Evolutionary conservation across 2,329 filamentous ascomycete genomes (phyloP).

Genomic region (Nemania bipapillata): DNA sequence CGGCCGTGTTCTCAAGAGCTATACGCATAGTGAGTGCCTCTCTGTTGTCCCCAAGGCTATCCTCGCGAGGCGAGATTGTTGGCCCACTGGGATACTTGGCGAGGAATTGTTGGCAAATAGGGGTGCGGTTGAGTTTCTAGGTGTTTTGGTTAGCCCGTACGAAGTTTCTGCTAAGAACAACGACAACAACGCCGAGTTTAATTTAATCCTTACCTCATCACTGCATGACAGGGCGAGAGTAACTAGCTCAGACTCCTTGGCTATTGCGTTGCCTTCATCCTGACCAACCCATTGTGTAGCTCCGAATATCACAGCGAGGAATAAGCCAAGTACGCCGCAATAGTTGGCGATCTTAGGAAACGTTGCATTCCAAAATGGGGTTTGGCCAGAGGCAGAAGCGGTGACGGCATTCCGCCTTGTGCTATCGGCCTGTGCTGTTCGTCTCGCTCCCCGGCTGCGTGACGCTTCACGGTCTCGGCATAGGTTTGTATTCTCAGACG

Average conservation of each 20-base stretch:
- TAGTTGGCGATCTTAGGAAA: constrained; percentile 6
- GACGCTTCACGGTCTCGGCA: not conserved
- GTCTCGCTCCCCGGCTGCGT: not conserved
- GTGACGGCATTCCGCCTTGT: not conserved
- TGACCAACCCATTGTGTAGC: constrained; percentile 16
- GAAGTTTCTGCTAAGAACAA: not conserved
- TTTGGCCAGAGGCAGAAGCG: not conserved
- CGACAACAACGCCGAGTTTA: too few relatives aligned
- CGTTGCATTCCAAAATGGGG: not conserved
- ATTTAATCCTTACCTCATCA: constrained; percentile 16
- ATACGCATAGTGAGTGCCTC: not conserved
- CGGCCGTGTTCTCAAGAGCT: constrained; percentile 5
- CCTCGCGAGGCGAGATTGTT: constrained; percentile 15
- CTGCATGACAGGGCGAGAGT: constrained; percentile 25
- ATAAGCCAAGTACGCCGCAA: constrained; percentile 15
- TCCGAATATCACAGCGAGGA: constrained; percentile 18
- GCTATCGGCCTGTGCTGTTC: not conserved
- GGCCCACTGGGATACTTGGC: constrained; percentile 25
- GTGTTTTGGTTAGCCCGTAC: not conserved
- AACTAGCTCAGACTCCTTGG: constrained; percentile 25
- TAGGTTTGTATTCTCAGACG: not conserved
- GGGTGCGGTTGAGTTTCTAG: constrained; percentile 15
- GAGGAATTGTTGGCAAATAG: constrained; percentile 25
- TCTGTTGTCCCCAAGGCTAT: not conserved
- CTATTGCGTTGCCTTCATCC: constrained; percentile 18